Evolutionary conservation across 2,329 filamentous ascomycete genomes (phyloP).

Genomic region (Aureobasidium sp.): DNA sequence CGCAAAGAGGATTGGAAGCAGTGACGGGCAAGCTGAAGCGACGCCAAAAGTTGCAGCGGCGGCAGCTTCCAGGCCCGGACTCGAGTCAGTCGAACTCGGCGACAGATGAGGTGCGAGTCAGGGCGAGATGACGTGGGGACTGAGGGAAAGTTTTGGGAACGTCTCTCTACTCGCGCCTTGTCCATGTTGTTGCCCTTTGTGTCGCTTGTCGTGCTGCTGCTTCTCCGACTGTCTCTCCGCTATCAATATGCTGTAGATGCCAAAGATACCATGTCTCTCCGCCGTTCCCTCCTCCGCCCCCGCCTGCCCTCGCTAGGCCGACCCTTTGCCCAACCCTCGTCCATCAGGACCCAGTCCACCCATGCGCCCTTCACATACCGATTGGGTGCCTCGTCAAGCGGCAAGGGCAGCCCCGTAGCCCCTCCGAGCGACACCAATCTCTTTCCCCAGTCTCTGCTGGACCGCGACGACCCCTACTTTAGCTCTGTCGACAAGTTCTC

Average conservation of each 20-base stretch:
- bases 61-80: neutral
- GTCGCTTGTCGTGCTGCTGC: neutral
- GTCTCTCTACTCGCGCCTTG: neutral
- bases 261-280: constrained; percentile 1
- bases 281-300: neutral
- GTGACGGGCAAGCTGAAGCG: neutral
- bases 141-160: constrained; percentile 2
- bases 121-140: neutral
- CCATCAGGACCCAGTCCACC: neutral
- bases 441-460: constrained; percentile 28
- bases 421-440: constrained; percentile 43
- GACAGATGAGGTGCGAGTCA: neutral
- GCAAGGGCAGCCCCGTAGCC: constrained; percentile 29
- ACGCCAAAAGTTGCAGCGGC: neutral
- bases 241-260: constrained; percentile 1
- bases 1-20: neutral
- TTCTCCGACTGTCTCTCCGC: neutral
- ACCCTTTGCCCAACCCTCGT: neutral
- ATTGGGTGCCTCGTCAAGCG: constrained; percentile 31
- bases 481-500: constrained; percentile 52
- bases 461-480: constrained; percentile 42
- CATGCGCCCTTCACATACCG: constrained; percentile 30
- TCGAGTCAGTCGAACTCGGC: neutral
- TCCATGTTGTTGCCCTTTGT: neutral
- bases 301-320: neutral